phyloP scores from a whole-genome alignment of 2,329 filamentous ascomycete genomes.

The Cercospora sp. region DNA sequence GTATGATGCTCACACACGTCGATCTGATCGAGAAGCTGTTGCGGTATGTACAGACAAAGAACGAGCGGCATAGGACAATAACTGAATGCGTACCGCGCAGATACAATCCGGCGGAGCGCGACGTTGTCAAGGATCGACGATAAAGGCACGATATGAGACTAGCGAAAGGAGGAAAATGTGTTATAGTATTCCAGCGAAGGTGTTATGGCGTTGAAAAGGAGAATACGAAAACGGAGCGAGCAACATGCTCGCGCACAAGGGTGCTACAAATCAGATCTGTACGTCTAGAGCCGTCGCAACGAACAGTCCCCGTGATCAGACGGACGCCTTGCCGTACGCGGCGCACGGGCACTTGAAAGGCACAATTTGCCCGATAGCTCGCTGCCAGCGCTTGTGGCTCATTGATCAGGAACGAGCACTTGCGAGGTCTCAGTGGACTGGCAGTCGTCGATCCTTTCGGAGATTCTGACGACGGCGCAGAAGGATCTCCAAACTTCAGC shows the following conservation, averaged over 20 bases:
- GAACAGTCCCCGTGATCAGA: background rate
- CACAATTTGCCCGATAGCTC: background rate
- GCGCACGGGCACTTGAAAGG: background rate
- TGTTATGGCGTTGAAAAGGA: conserved; percentile 7
- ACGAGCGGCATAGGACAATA: background rate
- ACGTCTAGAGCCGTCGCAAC: background rate
- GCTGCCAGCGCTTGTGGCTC: background rate
- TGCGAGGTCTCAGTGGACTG: background rate
- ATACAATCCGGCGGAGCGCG: conserved; percentile 43
- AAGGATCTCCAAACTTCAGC: background rate
- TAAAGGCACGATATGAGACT: background rate
- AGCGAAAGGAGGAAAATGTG: background rate
- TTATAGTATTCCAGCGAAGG: conserved; percentile 6
- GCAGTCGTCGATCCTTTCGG: background rate
- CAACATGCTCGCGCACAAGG: background rate
- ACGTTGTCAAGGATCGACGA: conserved; percentile 36
- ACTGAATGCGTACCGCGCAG: conserved; percentile 22
- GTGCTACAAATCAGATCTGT: background rate
- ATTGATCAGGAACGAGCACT: background rate
- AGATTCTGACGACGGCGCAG: background rate
- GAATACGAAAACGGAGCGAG: background rate
- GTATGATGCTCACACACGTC: conserved; percentile 99
- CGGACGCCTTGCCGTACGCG: background rate
- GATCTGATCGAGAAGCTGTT: conserved; percentile 98
- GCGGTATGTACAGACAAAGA: conserved; percentile 61